Conservation (phyloP, 2,329 filamentous ascomycete genomes). For the Colletotrichum lini region DNA sequence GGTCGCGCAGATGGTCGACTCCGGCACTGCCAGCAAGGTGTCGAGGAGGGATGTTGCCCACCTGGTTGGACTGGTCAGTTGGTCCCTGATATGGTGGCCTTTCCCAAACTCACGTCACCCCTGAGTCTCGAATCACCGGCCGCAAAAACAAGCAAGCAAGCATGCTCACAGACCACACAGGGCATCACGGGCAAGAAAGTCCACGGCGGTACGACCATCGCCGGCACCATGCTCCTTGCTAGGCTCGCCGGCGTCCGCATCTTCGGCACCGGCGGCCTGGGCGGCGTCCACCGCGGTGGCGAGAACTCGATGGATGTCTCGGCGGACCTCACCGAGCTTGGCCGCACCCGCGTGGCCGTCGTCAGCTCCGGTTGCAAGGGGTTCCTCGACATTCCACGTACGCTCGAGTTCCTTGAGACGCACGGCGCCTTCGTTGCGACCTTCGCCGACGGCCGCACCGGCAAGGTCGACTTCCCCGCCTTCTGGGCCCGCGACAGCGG, state of each 20-base stretch:
- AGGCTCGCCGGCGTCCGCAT: slow-evolving; percentile 89
- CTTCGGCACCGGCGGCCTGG: slow-evolving; percentile 94
- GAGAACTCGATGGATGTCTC: slow-evolving; percentile 93
- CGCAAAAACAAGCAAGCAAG: slow-evolving; percentile 18
- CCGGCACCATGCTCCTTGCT: slow-evolving; percentile 93
- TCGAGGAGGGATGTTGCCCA: slow-evolving; percentile 90
- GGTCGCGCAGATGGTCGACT: slow-evolving; percentile 78
- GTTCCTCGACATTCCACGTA: slow-evolving; percentile 92
- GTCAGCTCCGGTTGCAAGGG: slow-evolving; percentile 95
- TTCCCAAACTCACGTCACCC: not conserved
- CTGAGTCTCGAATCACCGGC: not conserved
- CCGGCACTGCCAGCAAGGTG: slow-evolving; percentile 81
- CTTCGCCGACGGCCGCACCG: slow-evolving; percentile 85
- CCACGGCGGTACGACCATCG: slow-evolving; percentile 93
- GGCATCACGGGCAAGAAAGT: slow-evolving; percentile 76
- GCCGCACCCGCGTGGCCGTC: slow-evolving; percentile 89
- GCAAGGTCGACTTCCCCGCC: slow-evolving; percentile 86
- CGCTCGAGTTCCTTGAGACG: slow-evolving; percentile 82
- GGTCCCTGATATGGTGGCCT: not conserved
- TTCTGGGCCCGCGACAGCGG: slow-evolving; percentile 95
- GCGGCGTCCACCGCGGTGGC: slow-evolving; percentile 92
- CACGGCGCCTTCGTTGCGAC: slow-evolving; percentile 87
- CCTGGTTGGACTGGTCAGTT: slow-evolving; percentile 80
- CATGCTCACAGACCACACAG: slow-evolving; percentile 52
- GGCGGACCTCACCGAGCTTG: slow-evolving; percentile 94